Percentiles rank a stretch among this genome's conserved stretches.
Conservation (phyloP, 164 flowering plant genomes). For the Houttuynia cordata region DNA sequence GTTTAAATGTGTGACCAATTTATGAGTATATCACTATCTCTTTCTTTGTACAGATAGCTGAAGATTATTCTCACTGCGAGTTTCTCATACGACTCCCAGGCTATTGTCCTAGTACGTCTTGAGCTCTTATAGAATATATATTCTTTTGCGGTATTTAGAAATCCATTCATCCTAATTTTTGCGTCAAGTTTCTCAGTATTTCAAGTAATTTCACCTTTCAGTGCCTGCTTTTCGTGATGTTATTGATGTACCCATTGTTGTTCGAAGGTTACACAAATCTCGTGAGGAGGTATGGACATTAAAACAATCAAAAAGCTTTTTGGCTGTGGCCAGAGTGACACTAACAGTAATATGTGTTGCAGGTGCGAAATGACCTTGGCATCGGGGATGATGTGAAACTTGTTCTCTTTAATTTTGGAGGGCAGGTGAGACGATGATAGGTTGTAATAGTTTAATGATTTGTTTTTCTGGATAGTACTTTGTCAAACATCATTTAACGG, state of each 20-base stretch:
- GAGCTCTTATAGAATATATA: neutral
- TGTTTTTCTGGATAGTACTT: neutral
- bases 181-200: neutral
- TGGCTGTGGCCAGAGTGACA: neutral
- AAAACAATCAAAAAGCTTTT: neutral
- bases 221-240: constrained; percentile 99
- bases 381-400: constrained; percentile 70
- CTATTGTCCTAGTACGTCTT: constrained; percentile 87
- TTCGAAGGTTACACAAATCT: constrained; percentile 76
- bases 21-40: neutral
- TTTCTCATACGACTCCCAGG: constrained; percentile 94
- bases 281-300: constrained; percentile 47
- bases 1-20: no score
- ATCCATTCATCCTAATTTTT: neutral
- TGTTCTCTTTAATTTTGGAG: constrained; percentile 90
- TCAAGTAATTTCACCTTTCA: constrained; percentile 12
- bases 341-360: neutral
- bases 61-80: constrained; percentile 94
- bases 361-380: constrained; percentile 87
- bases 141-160: neutral
- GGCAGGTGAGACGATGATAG: constrained; percentile 45
- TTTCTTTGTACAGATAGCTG: constrained; percentile 62
- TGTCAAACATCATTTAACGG: no score
- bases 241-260: constrained; percentile 91
- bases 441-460: neutral